phyloP scores from a whole-genome alignment of 73 alveolate species.

The Paramecium bursaria region DNA sequence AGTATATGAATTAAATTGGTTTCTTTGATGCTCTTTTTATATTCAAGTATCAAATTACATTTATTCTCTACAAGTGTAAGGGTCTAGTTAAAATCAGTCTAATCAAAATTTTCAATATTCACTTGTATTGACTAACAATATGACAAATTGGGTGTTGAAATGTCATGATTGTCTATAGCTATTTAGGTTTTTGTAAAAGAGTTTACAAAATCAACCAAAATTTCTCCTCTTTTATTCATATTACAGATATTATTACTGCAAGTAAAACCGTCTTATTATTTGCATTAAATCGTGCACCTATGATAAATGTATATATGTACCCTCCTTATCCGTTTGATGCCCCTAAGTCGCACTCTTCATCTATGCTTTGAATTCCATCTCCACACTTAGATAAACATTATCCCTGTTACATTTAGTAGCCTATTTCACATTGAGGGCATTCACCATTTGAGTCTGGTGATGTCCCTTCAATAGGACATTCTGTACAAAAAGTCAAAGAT shows the following conservation, averaged over 20 bases:
- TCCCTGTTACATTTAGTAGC: conserved; percentile 1
- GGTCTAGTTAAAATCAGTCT: too few species aligned
- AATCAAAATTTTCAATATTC: background rate
- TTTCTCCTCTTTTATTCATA: background rate
- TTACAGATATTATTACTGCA: conserved; percentile 25
- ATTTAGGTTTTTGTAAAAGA: conserved; percentile 47
- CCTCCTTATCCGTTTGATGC: background rate
- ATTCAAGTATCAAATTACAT: conserved; percentile 15
- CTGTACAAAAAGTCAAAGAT: background rate
- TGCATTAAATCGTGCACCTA: conserved; percentile 64
- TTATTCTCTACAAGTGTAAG: background rate
- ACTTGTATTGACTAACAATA: background rate
- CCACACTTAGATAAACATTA: conserved; percentile 33
- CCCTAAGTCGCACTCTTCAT: conserved; percentile 45
- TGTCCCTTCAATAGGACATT: background rate
- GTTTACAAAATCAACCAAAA: background rate
- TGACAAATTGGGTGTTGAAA: too few species aligned
- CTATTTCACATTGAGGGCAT: conserved; percentile 1
- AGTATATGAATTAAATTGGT: conserved; percentile 28
- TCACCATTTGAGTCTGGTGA: background rate
- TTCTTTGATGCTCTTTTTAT: background rate
- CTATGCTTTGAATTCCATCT: background rate
- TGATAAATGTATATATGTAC: conserved; percentile 36
- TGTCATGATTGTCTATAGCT: too few species aligned
- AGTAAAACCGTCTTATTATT: conserved; percentile 38